These are phyloP conservation scores for Catharanthus roseus DNA, from an alignment of 257 asterid species.

Conservation along the genomic window DNA sequence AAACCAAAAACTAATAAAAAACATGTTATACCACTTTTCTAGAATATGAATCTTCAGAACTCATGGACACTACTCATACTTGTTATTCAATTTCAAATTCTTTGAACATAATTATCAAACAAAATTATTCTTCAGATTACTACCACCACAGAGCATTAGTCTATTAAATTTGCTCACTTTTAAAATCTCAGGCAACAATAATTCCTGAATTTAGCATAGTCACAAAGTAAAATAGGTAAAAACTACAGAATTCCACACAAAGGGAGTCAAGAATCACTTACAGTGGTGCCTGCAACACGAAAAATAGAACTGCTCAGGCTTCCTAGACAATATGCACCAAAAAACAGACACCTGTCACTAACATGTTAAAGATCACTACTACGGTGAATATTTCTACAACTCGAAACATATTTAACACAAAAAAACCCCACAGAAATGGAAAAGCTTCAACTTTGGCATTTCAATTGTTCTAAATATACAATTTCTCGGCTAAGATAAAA, in stretches of 20 bases:
- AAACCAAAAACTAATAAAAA: no score
- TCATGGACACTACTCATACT: no score
- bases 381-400: no score
- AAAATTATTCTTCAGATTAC: not conserved
- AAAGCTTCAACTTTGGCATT: not conserved
- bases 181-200: not conserved
- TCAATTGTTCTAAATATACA: not conserved
- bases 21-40: no score
- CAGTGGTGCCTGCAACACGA: conserved; percentile 96
- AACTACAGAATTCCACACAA: not conserved
- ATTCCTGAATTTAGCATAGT: not conserved
- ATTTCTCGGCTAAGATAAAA: not conserved
- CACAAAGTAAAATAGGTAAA: not conserved
- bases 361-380: no score
- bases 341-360: conserved; percentile 8
- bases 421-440: not conserved
- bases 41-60: no score
- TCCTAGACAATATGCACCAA: conserved; percentile 41
- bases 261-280: conserved; percentile 37
- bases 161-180: not conserved
- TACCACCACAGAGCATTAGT: not conserved
- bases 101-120: no score
- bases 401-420: no score
- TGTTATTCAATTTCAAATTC: no score
- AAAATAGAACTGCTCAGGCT: conserved; percentile 78